A percentile compares a stretch with the other conserved stretches of the same genome.
phyloP scores from a whole-genome alignment of 192 early-diverging fungal species.

The Piromyces finnis region DNA sequence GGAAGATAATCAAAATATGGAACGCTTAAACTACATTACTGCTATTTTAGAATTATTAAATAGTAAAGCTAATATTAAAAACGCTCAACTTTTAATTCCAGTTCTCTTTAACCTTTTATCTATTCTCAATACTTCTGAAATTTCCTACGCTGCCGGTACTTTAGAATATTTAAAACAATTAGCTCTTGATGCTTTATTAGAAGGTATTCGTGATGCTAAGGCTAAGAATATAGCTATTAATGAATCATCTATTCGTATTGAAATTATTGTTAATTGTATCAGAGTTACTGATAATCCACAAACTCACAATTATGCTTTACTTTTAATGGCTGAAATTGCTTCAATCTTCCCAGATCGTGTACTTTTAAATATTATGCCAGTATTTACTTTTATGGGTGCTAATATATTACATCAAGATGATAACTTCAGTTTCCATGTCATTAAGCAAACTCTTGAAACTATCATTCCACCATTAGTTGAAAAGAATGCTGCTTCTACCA shows the following conservation, averaged over 20 bases:
- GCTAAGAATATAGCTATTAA: slow-evolving; percentile 16
- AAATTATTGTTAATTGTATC: slow-evolving; percentile 73
- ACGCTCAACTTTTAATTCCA: slow-evolving; percentile 2
- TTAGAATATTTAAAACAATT: slow-evolving; percentile 81
- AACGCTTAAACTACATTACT: slow-evolving; percentile 7
- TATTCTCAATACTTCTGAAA: slow-evolving; percentile 5
- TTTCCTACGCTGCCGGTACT: slow-evolving; percentile 25
- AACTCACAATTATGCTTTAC: slow-evolving; percentile 75
- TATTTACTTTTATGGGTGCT: slow-evolving; percentile 96
- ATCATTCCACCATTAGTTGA: slow-evolving; percentile 67
- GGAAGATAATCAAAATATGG: background rate
- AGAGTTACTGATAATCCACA: slow-evolving; percentile 80
- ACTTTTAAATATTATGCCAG: slow-evolving; percentile 81
- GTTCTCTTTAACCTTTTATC: slow-evolving; percentile 7
- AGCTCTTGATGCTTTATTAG: slow-evolving; percentile 37
- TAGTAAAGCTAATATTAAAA: background rate
- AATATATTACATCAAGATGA: slow-evolving; percentile 91
- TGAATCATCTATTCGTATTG: slow-evolving; percentile 58
- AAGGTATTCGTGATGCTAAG: slow-evolving; percentile 14
- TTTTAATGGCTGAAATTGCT: slow-evolving; percentile 75
- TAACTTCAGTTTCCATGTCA: slow-evolving; percentile 87
- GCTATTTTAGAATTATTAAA: slow-evolving; percentile 4
- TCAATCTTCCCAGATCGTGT: slow-evolving; percentile 63
- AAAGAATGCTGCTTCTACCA: slow-evolving; percentile 10
- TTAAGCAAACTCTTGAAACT: slow-evolving; percentile 58